phyloP scores from a whole-genome alignment of 2,329 filamentous ascomycete genomes.

The Thielaviopsis ethacetica region DNA sequence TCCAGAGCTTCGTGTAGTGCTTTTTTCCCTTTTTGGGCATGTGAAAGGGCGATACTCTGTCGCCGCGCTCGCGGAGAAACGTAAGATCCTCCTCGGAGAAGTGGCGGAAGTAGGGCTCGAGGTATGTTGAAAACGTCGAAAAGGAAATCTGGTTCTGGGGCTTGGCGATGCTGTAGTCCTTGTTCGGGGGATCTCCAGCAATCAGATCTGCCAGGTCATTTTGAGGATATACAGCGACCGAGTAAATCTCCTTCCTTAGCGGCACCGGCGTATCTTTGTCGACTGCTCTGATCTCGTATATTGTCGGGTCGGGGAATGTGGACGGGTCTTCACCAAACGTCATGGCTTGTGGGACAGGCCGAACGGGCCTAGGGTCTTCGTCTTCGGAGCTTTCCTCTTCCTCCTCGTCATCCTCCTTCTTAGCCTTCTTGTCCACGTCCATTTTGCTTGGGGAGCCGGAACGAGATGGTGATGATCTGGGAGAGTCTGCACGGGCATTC shows the following conservation, averaged over 20 bases:
- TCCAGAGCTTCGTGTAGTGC: constrained; percentile 83
- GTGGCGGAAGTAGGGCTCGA: constrained; percentile 79
- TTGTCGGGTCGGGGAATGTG: constrained; percentile 77
- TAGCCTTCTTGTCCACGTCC: constrained; percentile 40
- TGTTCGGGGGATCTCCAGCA: constrained; percentile 77
- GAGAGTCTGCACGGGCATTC: constrained; percentile 38
- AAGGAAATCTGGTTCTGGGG: constrained; percentile 89
- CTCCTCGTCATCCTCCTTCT: constrained; percentile 23
- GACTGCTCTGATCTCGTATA: constrained; percentile 78
- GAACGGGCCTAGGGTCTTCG: constrained; percentile 44
- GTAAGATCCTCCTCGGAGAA: constrained; percentile 88
- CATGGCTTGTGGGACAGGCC: constrained; percentile 58
- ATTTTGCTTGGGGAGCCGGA: constrained; percentile 34
- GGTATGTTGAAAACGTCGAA: constrained; percentile 78
- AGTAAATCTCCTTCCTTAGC: constrained; percentile 73
- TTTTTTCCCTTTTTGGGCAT: constrained; percentile 73
- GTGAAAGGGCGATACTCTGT: constrained; percentile 67
- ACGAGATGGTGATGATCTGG: constrained; percentile 38
- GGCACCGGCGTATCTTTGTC: constrained; percentile 24
- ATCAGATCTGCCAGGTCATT: constrained; percentile 72
- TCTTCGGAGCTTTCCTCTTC: constrained; percentile 33
- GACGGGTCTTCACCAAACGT: constrained; percentile 87
- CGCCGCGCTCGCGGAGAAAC: constrained; percentile 79
- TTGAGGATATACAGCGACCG: constrained; percentile 67
- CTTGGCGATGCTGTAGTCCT: constrained; percentile 89